Conservation (phyloP, 352 stramenopile species). For the Phytophthora hibernalis region DNA sequence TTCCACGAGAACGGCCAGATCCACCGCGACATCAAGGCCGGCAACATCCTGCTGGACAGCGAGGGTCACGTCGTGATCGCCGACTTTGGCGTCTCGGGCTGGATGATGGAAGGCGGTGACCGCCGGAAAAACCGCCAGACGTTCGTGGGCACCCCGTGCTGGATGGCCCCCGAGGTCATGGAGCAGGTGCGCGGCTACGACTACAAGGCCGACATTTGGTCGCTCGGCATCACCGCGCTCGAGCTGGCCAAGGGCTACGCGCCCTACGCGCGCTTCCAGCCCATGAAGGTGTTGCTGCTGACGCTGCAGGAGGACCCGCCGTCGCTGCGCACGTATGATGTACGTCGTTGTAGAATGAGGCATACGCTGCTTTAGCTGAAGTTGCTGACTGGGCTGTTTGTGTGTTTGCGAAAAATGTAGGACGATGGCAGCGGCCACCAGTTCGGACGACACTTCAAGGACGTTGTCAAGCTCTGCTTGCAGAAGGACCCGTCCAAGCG, state of each 20-base stretch:
- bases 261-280: constrained; percentile 97
- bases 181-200: constrained; percentile 91
- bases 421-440: constrained; percentile 85
- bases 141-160: constrained; percentile 98
- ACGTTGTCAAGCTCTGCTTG: constrained; percentile 90
- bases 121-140: constrained; percentile 95
- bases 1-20: constrained; percentile 99
- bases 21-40: constrained; percentile 98
- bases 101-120: constrained; percentile 96
- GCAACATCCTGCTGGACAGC: constrained; percentile 96
- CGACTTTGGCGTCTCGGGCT: constrained; percentile 99
- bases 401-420: constrained; percentile 35
- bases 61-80: constrained; percentile 96
- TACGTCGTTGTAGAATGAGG: constrained; percentile 36
- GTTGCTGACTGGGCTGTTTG: neutral
- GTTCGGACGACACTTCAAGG: constrained; percentile 89
- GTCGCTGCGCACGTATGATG: constrained; percentile 90
- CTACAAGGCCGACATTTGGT: constrained; percentile 99
- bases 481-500: constrained; percentile 90
- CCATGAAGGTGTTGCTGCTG: constrained; percentile 98
- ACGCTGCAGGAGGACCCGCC: constrained; percentile 98
- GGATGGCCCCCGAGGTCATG: constrained; percentile 96
- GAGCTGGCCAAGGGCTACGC: constrained; percentile 99
- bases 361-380: neutral
- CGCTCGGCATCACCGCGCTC: constrained; percentile 98